phyloP scores from a whole-genome alignment of 495 filamentous ascomycete genomes.

The Trichoderma reesei region DNA sequence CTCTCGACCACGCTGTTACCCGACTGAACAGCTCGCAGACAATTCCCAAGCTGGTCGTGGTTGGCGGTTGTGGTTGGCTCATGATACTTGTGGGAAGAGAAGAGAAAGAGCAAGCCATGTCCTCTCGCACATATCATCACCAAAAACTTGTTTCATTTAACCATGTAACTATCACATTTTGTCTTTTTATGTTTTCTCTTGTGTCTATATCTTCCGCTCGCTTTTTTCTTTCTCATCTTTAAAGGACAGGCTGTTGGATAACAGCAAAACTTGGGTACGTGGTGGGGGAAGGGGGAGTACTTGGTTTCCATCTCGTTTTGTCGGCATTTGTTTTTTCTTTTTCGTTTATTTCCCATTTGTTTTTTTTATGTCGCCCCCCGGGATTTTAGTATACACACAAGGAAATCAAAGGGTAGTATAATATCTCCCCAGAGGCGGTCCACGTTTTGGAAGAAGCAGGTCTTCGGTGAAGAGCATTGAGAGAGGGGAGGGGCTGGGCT shows the following conservation, averaged over 20 bases:
- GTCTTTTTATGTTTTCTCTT: background rate
- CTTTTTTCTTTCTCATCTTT: background rate
- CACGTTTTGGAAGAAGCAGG: background rate
- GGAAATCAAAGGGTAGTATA: background rate
- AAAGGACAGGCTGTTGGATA: background rate
- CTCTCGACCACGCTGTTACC: too few relatives aligned
- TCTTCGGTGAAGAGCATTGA: background rate
- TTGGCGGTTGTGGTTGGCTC: too few relatives aligned
- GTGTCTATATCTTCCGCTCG: background rate
- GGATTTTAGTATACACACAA: background rate
- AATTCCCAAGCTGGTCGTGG: too few relatives aligned
- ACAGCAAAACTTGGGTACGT: background rate
- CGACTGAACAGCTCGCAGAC: too few relatives aligned
- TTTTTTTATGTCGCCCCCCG: too few relatives aligned
- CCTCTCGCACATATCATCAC: background rate
- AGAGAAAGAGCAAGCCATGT: background rate
- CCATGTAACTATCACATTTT: conserved; percentile 1
- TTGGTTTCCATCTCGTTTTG: conserved; percentile 1
- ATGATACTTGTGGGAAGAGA: too few relatives aligned
- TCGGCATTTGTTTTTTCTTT: background rate
- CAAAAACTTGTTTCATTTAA: background rate
- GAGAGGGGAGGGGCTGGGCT: background rate
- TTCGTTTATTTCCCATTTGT: too few relatives aligned
- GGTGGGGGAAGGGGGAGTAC: background rate
- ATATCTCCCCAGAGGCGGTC: background rate